Conservation (phyloP, 768 basidiomycete species). For the Russula emetica region DNA sequence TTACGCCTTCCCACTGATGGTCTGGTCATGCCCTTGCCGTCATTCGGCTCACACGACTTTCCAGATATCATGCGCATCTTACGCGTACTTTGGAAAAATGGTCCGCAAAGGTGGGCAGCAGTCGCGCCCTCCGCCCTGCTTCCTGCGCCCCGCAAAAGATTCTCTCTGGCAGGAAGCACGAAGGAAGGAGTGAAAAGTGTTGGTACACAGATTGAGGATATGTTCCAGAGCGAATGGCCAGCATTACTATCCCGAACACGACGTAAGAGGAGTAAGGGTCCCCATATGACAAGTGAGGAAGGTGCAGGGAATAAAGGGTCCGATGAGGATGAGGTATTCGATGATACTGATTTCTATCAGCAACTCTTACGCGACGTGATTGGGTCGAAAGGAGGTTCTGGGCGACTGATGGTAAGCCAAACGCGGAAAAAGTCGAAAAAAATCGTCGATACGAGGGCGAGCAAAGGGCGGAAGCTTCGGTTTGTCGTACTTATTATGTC, state of each 20-base stretch:
- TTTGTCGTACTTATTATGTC: constrained; percentile 34
- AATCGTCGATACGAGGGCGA: constrained; percentile 87
- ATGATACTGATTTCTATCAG: constrained; percentile 93
- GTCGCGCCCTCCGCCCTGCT: constrained; percentile 76
- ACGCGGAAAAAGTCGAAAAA: constrained; percentile 65
- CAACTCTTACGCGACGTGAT: constrained; percentile 89
- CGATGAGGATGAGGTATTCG: constrained; percentile 53
- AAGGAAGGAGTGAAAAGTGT: constrained; percentile 53
- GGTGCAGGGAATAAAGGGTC: constrained; percentile 36
- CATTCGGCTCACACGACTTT: constrained; percentile 18
- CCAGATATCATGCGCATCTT: constrained; percentile 62
- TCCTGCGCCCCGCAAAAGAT: constrained; percentile 65
- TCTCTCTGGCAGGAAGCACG: constrained; percentile 42
- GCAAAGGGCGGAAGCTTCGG: constrained; percentile 92
- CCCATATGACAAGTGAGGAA: constrained; percentile 37
- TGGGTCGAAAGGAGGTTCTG: constrained; percentile 50
- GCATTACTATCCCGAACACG: constrained; percentile 64
- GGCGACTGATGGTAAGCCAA: constrained; percentile 46
- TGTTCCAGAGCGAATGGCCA: constrained; percentile 47
- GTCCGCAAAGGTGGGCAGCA: constrained; percentile 90
- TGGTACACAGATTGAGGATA: constrained; percentile 74
- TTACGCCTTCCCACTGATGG: constrained; percentile 1
- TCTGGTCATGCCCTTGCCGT: background rate
- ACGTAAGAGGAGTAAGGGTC: constrained; percentile 47
- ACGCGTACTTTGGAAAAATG: constrained; percentile 85